Conservation (phyloP, 768 basidiomycete genomes). For the Kwoniella europaea region DNA sequence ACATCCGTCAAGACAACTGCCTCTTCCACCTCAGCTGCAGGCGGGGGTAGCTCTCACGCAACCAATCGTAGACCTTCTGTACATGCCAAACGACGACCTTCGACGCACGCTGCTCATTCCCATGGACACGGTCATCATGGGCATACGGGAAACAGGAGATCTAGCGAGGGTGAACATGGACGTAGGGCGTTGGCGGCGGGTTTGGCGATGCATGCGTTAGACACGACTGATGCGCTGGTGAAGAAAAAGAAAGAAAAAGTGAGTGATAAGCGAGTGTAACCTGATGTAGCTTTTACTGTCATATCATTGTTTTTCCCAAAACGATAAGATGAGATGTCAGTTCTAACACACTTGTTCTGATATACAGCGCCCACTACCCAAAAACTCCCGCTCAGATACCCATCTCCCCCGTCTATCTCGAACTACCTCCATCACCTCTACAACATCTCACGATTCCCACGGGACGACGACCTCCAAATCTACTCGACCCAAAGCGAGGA, state of each 20-base stretch:
- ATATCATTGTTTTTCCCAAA: no score
- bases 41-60: background rate
- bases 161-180: slow-evolving; percentile 40
- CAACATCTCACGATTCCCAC: slow-evolving; percentile 31
- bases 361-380: slow-evolving; percentile 39
- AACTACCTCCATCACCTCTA: slow-evolving; percentile 37
- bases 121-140: slow-evolving; percentile 17
- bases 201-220: slow-evolving; percentile 43
- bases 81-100: slow-evolving; percentile 9
- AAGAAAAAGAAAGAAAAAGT: slow-evolving; percentile 41
- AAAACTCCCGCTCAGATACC: slow-evolving; percentile 45
- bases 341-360: slow-evolving; percentile 3
- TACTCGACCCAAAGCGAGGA: slow-evolving; percentile 18
- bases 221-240: slow-evolving; percentile 22
- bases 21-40: background rate
- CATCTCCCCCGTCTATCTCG: slow-evolving; percentile 45
- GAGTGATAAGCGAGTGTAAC: background rate
- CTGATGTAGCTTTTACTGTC: background rate
- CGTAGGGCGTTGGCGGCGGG: slow-evolving; percentile 43
- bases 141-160: slow-evolving; percentile 26
- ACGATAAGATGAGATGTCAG: no score
- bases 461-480: slow-evolving; percentile 4
- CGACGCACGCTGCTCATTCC: background rate
- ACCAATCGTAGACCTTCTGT: slow-evolving; percentile 18
- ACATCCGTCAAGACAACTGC: slow-evolving; percentile 7